Conservation (phyloP, 2,329 filamentous ascomycete species). For the Fusarium citri region DNA sequence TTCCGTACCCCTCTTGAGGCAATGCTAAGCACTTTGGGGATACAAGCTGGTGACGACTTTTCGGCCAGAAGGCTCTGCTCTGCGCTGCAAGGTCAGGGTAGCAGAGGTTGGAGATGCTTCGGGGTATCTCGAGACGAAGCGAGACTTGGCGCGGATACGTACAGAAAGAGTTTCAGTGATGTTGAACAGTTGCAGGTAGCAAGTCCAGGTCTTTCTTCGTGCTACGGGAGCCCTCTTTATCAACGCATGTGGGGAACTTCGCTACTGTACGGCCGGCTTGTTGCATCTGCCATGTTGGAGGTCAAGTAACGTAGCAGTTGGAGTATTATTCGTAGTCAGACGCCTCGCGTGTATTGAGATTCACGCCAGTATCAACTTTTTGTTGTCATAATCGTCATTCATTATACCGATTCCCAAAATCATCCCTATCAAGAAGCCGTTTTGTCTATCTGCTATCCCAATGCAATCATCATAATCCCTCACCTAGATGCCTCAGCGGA, state of each 20-base stretch:
- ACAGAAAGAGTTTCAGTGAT: constrained; percentile 14
- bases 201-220: constrained; percentile 8
- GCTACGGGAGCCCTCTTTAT: constrained; percentile 24
- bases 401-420: constrained; percentile 17
- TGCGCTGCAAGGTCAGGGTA: constrained; percentile 9
- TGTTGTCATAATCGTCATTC: constrained; percentile 34
- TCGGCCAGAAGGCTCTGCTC: constrained; percentile 31
- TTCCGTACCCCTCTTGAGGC: constrained; percentile 18
- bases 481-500: constrained; percentile 50
- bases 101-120: constrained; percentile 17
- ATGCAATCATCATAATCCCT: constrained; percentile 4
- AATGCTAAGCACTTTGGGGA: neutral
- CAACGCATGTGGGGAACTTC: constrained; percentile 40
- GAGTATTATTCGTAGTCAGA: constrained; percentile 14
- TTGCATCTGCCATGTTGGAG: constrained; percentile 27
- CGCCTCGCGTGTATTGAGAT: constrained; percentile 1
- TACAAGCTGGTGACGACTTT: constrained; percentile 16
- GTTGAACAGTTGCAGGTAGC: constrained; percentile 2
- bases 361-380: constrained; percentile 5
- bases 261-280: constrained; percentile 14
- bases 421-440: neutral
- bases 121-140: constrained; percentile 26
- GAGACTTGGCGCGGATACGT: constrained; percentile 13
- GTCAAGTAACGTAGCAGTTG: constrained; percentile 42
- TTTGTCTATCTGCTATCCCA: constrained; percentile 13